Base-by-base conservation (phyloP, 2,329 filamentous ascomycete species). In the Fusarium compactum region DNA sequence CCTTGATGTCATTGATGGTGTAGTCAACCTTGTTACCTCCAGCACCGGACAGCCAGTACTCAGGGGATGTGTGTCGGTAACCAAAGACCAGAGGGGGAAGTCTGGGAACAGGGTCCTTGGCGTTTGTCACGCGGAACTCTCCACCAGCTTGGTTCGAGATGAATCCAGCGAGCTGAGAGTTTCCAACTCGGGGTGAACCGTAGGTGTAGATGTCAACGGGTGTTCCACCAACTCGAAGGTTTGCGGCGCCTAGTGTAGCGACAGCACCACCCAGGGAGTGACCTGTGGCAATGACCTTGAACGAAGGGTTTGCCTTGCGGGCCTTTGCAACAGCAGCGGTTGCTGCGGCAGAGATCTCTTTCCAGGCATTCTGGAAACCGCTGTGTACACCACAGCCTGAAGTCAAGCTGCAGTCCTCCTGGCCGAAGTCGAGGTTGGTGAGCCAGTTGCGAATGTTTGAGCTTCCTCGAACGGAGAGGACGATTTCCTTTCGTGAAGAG, bases 221-320 rank as follows among this genome's bases (percentile, higher is more conserved):
- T 62, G 80, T 79, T 44, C 85, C 87, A 12, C 76, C 74, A 8
- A 77, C 77, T 48, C 89, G 85, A 22, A 92, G 79, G 70, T 87
- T 83, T 1, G 85, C 87, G 0, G 84, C 87, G 0, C 84, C 90
- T 7, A 93, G 77, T 9, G 86, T 88, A 41, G 86, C 89, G 4
- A 93, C 81, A 9, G 90, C 90, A 27, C 83, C 91, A 50, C 91
- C 91, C 6, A 93, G 86, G 12, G 89, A 91, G 81, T 93, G 91
- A 38, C 91, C 91, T 0, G 89, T 89, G n/a, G 85, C 78, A 20
- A 90, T 76, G 75, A 92, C 75, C 47, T 77, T 77, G 81, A 85
- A 91, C 50, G 64, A 67, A 2, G 89, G 87, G 79, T 88, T 79
- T 29, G 81, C 76, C 2, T 76, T 73, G 43, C 76, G 77, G 5